Conservation (phyloP, 192 early-diverging fungal species). For the Geosiphon pyriformis region DNA sequence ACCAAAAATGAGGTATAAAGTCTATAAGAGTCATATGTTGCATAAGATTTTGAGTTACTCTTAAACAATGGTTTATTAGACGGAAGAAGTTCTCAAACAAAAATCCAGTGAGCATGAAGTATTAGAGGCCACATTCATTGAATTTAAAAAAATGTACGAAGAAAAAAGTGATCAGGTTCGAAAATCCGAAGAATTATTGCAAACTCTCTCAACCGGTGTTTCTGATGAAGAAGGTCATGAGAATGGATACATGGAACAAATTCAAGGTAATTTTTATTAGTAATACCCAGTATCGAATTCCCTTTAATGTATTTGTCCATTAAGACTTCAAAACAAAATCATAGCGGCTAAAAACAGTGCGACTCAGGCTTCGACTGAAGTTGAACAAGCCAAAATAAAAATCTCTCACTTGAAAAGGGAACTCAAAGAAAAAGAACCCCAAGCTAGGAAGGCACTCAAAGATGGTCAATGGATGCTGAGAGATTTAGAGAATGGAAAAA, state of each 20-base stretch:
- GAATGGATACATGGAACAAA: constrained; percentile 93
- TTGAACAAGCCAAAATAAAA: constrained; percentile 80
- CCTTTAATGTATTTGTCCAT: constrained; percentile 2
- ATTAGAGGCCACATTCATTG: constrained; percentile 42
- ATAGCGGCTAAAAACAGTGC: constrained; percentile 60
- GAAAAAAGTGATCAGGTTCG: constrained; percentile 52
- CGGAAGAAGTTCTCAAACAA: constrained; percentile 37
- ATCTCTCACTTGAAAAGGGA: constrained; percentile 71
- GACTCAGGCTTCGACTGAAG: constrained; percentile 55
- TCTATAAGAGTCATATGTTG: neutral
- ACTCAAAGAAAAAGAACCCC: constrained; percentile 58
- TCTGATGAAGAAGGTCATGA: constrained; percentile 88
- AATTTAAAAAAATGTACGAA: constrained; percentile 47
- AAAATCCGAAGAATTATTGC: constrained; percentile 76
- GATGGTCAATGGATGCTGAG: constrained; percentile 59
- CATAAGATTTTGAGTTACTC: neutral
- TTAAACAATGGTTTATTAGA: constrained; percentile 28
- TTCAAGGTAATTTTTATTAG: constrained; percentile 52
- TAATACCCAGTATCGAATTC: no score
- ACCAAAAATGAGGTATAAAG: constrained; percentile 41
- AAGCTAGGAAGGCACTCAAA: constrained; percentile 59
- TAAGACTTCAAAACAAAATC: neutral
- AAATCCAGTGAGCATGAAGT: constrained; percentile 34
- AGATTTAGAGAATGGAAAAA: constrained; percentile 30
- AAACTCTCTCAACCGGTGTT: constrained; percentile 90